Base-by-base conservation (phyloP, 2,329 filamentous ascomycete species). In the Teratosphaeria viscida region DNA sequence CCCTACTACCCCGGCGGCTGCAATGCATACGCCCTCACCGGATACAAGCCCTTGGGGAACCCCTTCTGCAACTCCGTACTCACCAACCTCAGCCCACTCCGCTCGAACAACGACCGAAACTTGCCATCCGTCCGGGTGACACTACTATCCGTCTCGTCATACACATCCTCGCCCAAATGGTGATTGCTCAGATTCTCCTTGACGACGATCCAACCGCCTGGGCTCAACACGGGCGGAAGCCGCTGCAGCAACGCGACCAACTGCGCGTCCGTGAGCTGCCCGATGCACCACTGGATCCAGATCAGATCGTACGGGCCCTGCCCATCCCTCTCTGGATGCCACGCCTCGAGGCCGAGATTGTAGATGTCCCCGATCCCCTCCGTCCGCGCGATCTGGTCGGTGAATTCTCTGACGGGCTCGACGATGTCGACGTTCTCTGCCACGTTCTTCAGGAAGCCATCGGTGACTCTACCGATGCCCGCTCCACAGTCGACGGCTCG, bases 231-330 rank as follows among this genome's bases (percentile, higher is more conserved):
- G 0, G 72, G 66, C 55, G 79, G 81, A 70, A 89, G 89, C 29
- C 83, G 78, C 59, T 75, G 66, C 16, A 96, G 74, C 68, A 86
- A 95, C 2, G 76, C 76, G 0, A 88, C 77, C 3, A 96, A 71
- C 71, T 95, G 85, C 7, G 74, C 74, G 70, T 96, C 90, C 0
- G 83, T 90, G 58, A 96, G 76, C 72, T 96, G 87, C 27, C 89
- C 88, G 7, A 92, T 74, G 73, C 91, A 96, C 91, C 92, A 96
- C 73, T 96, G 92, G 56, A 83, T 87, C 89, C 90, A 96, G 62
- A 96, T 85, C 54, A 96, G 73, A 70, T 92, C 87, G 73, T 96
- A 96, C 55, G 75, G 53, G 1, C 61, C 63, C 5, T 49, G n/a
- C 7, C 57, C 58, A 16, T 63, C 61, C 7, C 59, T 52, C 6